Evolutionary conservation across 2,329 filamentous ascomycete genomes (phyloP).

Genomic region (Fusarium sp.): DNA sequence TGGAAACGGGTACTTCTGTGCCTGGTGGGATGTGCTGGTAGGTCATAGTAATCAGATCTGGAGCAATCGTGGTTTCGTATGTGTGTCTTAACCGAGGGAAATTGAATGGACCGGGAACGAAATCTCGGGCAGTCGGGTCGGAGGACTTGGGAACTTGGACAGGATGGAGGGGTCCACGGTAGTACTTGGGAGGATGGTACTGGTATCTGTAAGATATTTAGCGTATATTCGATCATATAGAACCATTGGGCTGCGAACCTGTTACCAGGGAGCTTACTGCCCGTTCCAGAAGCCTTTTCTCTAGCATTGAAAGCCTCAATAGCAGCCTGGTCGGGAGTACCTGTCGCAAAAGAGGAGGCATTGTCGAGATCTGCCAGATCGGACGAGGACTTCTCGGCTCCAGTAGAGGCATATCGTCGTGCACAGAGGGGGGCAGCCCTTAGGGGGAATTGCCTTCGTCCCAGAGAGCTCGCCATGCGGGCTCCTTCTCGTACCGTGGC

Average conservation of each 20-base stretch:
- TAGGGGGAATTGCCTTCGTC: conserved; percentile 46
- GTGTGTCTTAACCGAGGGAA: conserved; percentile 89
- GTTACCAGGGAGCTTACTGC: conserved; percentile 59
- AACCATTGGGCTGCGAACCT: conserved; percentile 52
- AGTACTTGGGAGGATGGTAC: conserved; percentile 93
- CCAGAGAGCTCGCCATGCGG: conserved; percentile 52
- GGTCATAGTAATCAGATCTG: conserved; percentile 88
- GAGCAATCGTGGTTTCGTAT: conserved; percentile 85
- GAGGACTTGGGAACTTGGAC: conserved; percentile 89
- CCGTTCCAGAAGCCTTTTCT: conserved; percentile 52
- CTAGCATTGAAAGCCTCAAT: conserved; percentile 57
- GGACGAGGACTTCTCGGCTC: conserved; percentile 52
- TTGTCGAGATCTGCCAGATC: conserved; percentile 63
- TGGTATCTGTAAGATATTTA: conserved; percentile 77
- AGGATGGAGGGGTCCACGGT: conserved; percentile 92
- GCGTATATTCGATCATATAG: background rate
- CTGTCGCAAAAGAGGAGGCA: conserved; percentile 61
- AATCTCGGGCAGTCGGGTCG: conserved; percentile 88
- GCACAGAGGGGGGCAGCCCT: conserved; percentile 43
- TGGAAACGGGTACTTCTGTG: conserved; percentile 62
- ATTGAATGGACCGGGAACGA: conserved; percentile 90
- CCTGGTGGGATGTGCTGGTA: conserved; percentile 90
- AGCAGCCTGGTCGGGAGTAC: conserved; percentile 54
- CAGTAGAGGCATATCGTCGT: conserved; percentile 62
- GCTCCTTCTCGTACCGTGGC: conserved; percentile 56